These are phyloP conservation scores for Citrus australasica DNA, from an alignment of 345 rosid genomes.

Conservation along the genomic window DNA sequence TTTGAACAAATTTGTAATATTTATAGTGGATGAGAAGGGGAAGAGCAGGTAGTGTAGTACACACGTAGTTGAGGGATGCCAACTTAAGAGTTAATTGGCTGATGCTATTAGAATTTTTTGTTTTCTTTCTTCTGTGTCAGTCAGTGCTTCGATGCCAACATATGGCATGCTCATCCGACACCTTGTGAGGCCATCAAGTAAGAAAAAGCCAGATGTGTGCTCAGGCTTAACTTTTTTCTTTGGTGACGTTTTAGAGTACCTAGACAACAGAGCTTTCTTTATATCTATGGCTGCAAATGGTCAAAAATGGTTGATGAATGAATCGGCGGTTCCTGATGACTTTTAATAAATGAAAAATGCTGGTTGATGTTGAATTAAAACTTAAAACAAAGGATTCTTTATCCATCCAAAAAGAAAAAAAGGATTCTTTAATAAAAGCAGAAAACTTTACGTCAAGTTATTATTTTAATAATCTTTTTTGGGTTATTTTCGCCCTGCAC, in stretches of 20 bases:
- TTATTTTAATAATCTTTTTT: not conserved
- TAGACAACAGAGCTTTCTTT: not conserved
- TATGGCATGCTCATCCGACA: not conserved
- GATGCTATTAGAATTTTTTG: not conserved
- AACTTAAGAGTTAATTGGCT: not conserved
- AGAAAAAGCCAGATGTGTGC: not conserved
- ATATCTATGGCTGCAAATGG: not conserved
- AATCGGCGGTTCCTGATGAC: not conserved
- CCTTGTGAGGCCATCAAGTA: not conserved
- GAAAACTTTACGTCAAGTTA: not conserved
- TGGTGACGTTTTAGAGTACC: not conserved
- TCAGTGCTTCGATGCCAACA: not conserved
- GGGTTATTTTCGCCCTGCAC: too few relatives aligned
- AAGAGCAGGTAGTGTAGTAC: not conserved
- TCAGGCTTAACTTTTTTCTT: not conserved
- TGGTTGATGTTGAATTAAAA: not conserved
- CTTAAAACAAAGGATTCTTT: not conserved
- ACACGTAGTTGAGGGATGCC: not conserved
- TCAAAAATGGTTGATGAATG: not conserved
- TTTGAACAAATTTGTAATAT: not conserved
- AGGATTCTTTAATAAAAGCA: not conserved
- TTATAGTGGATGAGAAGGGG: not conserved
- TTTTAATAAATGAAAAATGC: not conserved
- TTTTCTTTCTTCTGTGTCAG: not conserved
- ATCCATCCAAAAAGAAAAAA: not conserved